Base-by-base conservation (phyloP, 768 basidiomycete genomes). In the Exsudoporus frostii region DNA sequence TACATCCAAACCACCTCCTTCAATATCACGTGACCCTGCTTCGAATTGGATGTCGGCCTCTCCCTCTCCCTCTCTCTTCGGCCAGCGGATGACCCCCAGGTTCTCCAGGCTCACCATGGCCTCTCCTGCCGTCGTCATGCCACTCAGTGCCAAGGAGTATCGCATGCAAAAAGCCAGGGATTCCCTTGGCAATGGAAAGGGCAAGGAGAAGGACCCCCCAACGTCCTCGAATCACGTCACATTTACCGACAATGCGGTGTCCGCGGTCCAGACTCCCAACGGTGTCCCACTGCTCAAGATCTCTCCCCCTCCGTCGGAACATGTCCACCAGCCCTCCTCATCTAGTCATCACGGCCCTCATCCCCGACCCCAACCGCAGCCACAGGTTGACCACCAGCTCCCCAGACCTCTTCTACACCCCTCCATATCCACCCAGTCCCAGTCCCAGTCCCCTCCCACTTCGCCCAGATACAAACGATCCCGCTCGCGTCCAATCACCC, bases 101-200 rank as follows among this genome's bases (percentile, higher is more conserved):
- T 71, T 69, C 44, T 69, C 68, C 1, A 61, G 69, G 40, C 63
- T 67, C 17, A 30, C 67, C 25, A 58, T 71, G 54, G 63, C 66
- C 14, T 61, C 61, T 4, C 57, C 70, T 7, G 49, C 59, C 2
- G 61, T 69, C 27, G 63, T 69, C 33, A 69, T 69, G 68, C 68
- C 68, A 0, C 56, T 69, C 38, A 71, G 61, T 6, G 69, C 63
- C 0, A 63, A 34, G 13, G 63, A 69, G n/a, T 69, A 61, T 30
- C 61, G 59, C 34, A 69, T 61, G 22, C 58, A 42, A 49, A 67
- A 61, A 7, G 36, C 59, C 13, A 56, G 15, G 38, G 59, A 24
- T 36, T 30, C 48, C 0, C 7, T 34, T 19, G 56, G 53, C 19
- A 55, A 51, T 19, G 56, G 53, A 22, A 55, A 51, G 17, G 45